Evolutionary conservation across 306 rosid species (phyloP), one percentile per base, ranked within the genome.

Genomic region (Cotoneaster glaucophyllus): DNA sequence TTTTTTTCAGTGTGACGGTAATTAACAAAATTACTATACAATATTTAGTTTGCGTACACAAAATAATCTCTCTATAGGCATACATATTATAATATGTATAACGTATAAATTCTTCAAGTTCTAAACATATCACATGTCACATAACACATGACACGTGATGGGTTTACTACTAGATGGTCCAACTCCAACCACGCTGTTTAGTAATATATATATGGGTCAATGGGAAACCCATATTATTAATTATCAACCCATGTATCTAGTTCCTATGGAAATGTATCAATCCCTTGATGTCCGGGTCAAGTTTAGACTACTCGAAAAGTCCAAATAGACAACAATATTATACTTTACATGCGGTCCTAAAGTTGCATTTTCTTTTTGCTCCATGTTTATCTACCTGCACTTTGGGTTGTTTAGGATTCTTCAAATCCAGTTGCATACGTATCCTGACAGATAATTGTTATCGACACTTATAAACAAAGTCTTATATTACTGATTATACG

Each of bases 201-300:
- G n/a, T 17, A 48, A 61, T 31, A 31, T 8, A 61, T 31, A 31
- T 8, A 29, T 64, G 67, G 41, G 76, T 59, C 77, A 73, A 59
- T 26, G 39, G 59, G 76, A 71, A 71, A 43, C 50, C 19, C n/a
- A 71, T 70, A 69, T n/a, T 19, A 17, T 48, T 48, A 48, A 48
- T 48, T 58, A 24, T 58, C 15, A n/a, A 24, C 14, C 26, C 19
- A 57, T n/a, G 4, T 25, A 21, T 22, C 39, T 37, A 65, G 52
- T 31, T 43, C n/a, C 56, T 50, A 50, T 45, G 71, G 65, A 80
- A 69, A 52, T 45, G 58, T 31, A 44, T 15, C 14, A 31, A 26
- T 54, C 74, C 88, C 89, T 79, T 75, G 73, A 78, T 81, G 80
- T 67, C 84, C 78, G 87, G 90, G 93, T 86, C 89, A 88, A 86